Conservation (phyloP, 2,329 filamentous ascomycete species). For the Cytospora schulzeri region DNA sequence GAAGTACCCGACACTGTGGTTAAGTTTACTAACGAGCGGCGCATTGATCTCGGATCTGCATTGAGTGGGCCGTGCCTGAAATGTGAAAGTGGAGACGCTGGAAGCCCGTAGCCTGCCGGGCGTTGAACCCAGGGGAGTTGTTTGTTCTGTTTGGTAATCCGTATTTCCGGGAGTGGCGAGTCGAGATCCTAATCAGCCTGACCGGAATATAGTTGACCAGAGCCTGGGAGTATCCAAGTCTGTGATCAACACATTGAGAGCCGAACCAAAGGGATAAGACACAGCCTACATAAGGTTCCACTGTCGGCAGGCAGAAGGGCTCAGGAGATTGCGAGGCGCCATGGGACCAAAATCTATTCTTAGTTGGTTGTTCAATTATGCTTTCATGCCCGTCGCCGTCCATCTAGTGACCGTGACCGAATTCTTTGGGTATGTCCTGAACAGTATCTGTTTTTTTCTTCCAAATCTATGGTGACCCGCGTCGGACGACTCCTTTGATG, state of each 20-base stretch:
- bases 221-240: not conserved
- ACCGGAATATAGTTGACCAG: not conserved
- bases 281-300: not conserved
- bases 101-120: conserved; percentile 17
- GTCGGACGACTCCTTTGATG: not conserved
- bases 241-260: not conserved
- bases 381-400: not conserved
- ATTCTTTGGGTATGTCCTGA: not conserved
- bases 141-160: not conserved
- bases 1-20: conserved; percentile 25
- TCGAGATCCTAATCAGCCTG: not conserved
- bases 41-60: conserved; percentile 26
- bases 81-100: conserved; percentile 9
- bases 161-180: conserved; percentile 9
- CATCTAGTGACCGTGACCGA: not conserved
- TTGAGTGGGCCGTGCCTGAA: conserved; percentile 16
- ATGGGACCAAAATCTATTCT: not conserved
- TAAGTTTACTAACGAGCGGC: conserved; percentile 23
- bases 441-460: not conserved
- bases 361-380: not conserved
- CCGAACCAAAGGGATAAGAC: not conserved
- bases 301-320: not conserved
- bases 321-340: not conserved
- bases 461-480: not conserved
- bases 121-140: conserved; percentile 12